Conservation (phyloP, 495 filamentous ascomycete species). For the Margaritispora aquatica region DNA sequence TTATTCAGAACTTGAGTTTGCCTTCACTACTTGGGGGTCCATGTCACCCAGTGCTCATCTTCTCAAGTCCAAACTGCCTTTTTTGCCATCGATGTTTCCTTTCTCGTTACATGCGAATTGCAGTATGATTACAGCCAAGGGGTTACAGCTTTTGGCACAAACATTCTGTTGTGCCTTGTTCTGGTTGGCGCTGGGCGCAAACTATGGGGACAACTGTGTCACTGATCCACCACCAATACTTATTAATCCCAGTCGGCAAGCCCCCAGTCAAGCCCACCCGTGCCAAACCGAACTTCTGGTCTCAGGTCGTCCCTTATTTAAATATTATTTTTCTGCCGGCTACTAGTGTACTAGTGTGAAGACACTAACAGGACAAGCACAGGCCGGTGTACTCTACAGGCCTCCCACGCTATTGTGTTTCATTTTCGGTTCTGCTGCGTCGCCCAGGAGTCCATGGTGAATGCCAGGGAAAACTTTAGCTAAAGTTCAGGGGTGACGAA, state of each 20-base stretch:
- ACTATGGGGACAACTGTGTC: background rate
- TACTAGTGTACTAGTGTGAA: background rate
- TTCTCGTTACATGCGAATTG: background rate
- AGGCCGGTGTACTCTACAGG: background rate
- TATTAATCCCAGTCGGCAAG: too few species aligned
- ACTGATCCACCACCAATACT: too few species aligned
- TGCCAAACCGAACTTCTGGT: background rate
- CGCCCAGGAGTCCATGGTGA: constrained; percentile 1
- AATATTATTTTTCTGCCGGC: background rate
- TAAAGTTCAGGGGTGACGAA: background rate
- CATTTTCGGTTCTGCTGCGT: constrained; percentile 22
- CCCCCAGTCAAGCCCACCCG: background rate
- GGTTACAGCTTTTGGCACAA: background rate
- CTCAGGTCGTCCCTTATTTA: too few species aligned
- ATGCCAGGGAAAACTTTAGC: constrained; percentile 12
- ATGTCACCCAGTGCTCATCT: background rate
- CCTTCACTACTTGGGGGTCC: background rate
- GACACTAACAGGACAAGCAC: background rate
- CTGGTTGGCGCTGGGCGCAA: background rate
- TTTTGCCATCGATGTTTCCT: too few species aligned
- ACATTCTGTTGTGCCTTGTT: background rate
- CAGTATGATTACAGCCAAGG: too few species aligned
- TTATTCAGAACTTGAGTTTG: too few species aligned
- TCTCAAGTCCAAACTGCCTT: too few species aligned
- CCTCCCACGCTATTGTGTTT: constrained; percentile 25